Conservation (phyloP, 176 grass and related monocot genomes). For the Miscanthus lutarioriparius region DNA sequence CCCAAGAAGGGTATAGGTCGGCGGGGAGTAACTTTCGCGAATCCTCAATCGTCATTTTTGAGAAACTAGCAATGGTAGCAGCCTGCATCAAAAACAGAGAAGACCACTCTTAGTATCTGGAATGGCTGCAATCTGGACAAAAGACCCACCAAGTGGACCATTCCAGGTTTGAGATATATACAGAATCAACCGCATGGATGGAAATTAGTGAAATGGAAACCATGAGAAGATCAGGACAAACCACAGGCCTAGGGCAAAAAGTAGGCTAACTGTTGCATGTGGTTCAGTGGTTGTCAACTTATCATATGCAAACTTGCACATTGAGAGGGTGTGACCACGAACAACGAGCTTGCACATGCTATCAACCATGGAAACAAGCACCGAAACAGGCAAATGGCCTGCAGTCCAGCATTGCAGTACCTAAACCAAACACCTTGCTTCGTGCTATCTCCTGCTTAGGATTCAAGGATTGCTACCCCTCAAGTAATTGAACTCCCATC, state of each 20-base stretch:
- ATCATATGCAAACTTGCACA: background rate
- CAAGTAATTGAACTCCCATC: background rate
- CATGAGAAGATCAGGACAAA: background rate
- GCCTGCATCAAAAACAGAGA: constrained; percentile 53
- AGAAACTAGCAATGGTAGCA: constrained; percentile 80
- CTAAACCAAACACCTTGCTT: background rate
- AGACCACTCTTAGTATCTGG: background rate
- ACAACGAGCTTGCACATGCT: background rate
- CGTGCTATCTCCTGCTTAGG: background rate
- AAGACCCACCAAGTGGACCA: background rate
- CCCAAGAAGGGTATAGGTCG: constrained; percentile 85
- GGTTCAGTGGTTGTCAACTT: background rate
- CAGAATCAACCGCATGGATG: background rate
- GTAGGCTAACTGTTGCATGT: background rate
- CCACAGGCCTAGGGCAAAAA: background rate
- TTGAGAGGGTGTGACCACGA: background rate
- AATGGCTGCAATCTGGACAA: background rate
- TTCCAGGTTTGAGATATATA: background rate
- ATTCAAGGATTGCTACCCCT: background rate
- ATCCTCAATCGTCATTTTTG: constrained; percentile 91
- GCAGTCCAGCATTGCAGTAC: background rate
- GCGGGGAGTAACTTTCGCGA: constrained; percentile 79
- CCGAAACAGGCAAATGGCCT: background rate
- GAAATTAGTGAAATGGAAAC: background rate
- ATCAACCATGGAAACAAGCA: background rate